Conservation (phyloP, 2,329 filamentous ascomycete species). For the Sarocladium brachiariae region DNA sequence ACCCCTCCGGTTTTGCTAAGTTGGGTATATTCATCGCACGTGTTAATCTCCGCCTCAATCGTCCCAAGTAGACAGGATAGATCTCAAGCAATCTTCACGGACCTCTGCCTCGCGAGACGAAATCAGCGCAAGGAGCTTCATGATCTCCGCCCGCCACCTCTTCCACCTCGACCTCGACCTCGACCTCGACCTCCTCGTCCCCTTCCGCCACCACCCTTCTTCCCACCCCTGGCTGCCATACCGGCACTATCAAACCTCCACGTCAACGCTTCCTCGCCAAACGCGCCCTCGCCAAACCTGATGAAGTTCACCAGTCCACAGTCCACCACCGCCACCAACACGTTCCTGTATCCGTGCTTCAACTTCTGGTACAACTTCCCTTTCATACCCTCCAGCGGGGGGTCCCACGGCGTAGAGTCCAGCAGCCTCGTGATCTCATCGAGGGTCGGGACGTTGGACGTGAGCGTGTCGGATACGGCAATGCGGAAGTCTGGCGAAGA, state of each 20-base stretch:
- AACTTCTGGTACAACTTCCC: slow-evolving; percentile 65
- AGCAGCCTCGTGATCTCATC: slow-evolving; percentile 66
- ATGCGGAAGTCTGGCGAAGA: slow-evolving; percentile 77
- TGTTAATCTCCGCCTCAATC: no score
- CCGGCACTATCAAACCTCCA: slow-evolving; percentile 44
- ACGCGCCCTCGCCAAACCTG: slow-evolving; percentile 71
- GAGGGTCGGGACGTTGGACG: slow-evolving; percentile 64
- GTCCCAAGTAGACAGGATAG: no score
- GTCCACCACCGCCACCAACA: slow-evolving; percentile 83
- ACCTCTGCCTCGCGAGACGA: no score
- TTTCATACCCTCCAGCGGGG: slow-evolving; percentile 44
- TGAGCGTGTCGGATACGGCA: slow-evolving; percentile 70
- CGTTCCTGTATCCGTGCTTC: slow-evolving; percentile 77
- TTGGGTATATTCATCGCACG: background rate
- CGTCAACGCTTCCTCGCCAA: slow-evolving; percentile 67
- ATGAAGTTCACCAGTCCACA: slow-evolving; percentile 86
- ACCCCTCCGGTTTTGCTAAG: background rate
- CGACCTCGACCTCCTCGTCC: slow-evolving; percentile 21
- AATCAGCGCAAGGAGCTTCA: no score
- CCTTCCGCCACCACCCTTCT: slow-evolving; percentile 33
- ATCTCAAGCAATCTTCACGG: no score
- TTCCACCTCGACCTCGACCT: slow-evolving; percentile 10
- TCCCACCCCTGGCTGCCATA: slow-evolving; percentile 33
- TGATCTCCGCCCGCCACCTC: no score
- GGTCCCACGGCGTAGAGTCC: slow-evolving; percentile 64